phyloP scores from a whole-genome alignment of 805 yeast genomes.

The Pichia thaimueangensis region DNA sequence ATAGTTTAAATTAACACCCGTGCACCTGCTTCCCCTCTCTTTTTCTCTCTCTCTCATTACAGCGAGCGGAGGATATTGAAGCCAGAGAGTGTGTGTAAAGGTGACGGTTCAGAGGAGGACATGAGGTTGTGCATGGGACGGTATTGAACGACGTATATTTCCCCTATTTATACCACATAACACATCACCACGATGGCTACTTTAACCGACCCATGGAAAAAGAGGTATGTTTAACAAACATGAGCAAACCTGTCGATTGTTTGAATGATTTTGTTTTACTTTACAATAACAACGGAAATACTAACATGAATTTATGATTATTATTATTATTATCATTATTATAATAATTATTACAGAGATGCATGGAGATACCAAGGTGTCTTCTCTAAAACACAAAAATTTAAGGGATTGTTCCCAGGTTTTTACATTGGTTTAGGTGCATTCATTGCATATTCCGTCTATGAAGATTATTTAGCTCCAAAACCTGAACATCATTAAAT shows the following conservation, averaged over 20 bases:
- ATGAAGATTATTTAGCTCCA: slow-evolving; percentile 46
- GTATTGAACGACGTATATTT: too few relatives aligned
- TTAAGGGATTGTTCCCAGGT: slow-evolving; percentile 73
- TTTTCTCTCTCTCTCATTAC: slow-evolving; percentile 2
- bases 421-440: slow-evolving; percentile 73
- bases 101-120: background rate
- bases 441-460: slow-evolving; percentile 56
- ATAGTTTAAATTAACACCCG: too few relatives aligned
- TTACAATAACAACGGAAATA: too few relatives aligned
- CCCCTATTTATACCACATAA: background rate
- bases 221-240: slow-evolving; percentile 2
- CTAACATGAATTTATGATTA: slow-evolving; percentile 1
- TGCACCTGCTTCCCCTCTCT: slow-evolving; percentile 4
- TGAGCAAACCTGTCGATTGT: too few relatives aligned
- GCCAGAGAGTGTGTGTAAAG: background rate
- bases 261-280: too few relatives aligned
- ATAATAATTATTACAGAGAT: slow-evolving; percentile 40
- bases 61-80: too few relatives aligned
- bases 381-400: slow-evolving; percentile 64
- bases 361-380: slow-evolving; percentile 89
- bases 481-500: slow-evolving; percentile 12
- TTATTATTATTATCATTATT: too few relatives aligned
- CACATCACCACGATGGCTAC: slow-evolving; percentile 20
- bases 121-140: background rate
- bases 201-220: slow-evolving; percentile 39